phyloP scores from a whole-genome alignment of 306 rosid genomes.

The Trifolium subterraneum region DNA sequence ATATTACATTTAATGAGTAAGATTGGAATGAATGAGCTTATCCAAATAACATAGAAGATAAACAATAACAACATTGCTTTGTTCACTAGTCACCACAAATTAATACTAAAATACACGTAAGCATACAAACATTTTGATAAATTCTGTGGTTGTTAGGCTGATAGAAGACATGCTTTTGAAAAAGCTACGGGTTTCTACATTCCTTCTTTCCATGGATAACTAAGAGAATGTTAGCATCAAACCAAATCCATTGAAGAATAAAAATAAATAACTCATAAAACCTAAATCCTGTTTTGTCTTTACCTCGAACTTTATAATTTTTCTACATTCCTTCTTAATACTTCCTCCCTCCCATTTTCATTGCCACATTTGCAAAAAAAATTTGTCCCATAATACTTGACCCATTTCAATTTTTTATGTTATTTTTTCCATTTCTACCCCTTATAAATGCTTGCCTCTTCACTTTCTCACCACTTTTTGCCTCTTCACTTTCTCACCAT shows the following conservation, averaged over 20 bases:
- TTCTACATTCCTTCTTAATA: too few species aligned
- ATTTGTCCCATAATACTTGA: too few species aligned
- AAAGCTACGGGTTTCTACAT: constrained; percentile 44
- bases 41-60: constrained; percentile 30
- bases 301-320: neutral
- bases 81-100: constrained; percentile 22
- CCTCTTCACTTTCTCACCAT: too few species aligned
- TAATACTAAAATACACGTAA: constrained; percentile 23
- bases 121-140: constrained; percentile 26
- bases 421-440: too few species aligned
- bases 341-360: too few species aligned
- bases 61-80: constrained; percentile 30
- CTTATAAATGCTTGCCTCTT: too few species aligned
- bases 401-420: too few species aligned
- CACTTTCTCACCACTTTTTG: too few species aligned
- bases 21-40: constrained; percentile 38
- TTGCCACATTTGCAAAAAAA: too few species aligned
- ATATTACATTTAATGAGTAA: constrained; percentile 18
- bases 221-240: constrained; percentile 38
- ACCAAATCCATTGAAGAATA: constrained; percentile 17
- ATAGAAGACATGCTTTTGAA: constrained; percentile 31
- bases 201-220: constrained; percentile 31
- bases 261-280: constrained; percentile 27
- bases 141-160: constrained; percentile 29
- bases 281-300: constrained; percentile 41